phyloP scores from a whole-genome alignment of 352 stramenopile species.

The Poterioochromonas sp. region DNA sequence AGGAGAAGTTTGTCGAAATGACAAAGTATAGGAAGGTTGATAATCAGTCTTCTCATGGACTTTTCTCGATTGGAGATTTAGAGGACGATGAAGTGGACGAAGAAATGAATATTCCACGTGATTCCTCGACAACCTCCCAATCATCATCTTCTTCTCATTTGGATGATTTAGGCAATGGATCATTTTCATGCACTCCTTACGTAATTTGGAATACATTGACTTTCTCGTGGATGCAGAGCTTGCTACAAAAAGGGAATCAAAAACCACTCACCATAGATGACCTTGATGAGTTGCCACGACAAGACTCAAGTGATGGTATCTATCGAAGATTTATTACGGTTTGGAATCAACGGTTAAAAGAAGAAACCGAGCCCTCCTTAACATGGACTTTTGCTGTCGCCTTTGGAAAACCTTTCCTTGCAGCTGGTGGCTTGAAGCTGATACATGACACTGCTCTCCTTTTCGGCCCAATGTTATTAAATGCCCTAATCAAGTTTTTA shows the following conservation, averaged over 20 bases:
- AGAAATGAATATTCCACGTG: no score
- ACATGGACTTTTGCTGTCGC: slow-evolving; percentile 48
- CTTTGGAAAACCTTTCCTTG: slow-evolving; percentile 76
- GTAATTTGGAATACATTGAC: slow-evolving; percentile 26
- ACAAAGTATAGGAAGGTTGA: no score
- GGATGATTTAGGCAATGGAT: no score
- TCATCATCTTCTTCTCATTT: no score
- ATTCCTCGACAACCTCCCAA: no score
- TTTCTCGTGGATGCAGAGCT: slow-evolving; percentile 39
- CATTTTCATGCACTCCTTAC: no score
- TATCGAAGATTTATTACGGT: not conserved
- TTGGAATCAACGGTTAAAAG: not conserved
- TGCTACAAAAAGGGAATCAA: slow-evolving; percentile 34
- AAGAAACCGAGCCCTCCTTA: slow-evolving; percentile 38
- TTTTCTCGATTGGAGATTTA: no score
- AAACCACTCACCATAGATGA: slow-evolving; percentile 35
- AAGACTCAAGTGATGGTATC: not conserved
- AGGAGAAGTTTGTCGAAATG: no score
- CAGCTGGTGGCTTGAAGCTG: slow-evolving; percentile 76
- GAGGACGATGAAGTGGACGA: no score
- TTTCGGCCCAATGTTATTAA: slow-evolving; percentile 68
- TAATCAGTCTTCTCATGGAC: no score
- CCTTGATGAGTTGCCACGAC: not conserved
- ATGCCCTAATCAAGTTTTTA: slow-evolving; percentile 61
- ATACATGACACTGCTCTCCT: slow-evolving; percentile 78